Evolutionary conservation across 1,139 yeast species (phyloP).

Genomic region (Geotrichum reessii): DNA sequence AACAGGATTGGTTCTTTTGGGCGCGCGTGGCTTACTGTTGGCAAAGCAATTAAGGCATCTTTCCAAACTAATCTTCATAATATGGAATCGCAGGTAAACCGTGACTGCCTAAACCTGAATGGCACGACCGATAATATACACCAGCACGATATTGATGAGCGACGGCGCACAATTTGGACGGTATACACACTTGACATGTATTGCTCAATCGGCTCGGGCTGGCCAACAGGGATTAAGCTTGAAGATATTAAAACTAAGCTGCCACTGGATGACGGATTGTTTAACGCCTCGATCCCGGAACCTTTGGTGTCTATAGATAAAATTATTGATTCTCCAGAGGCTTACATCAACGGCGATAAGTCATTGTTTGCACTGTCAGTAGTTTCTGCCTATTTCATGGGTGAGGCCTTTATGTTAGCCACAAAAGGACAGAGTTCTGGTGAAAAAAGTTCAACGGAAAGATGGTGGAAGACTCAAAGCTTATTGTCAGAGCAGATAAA

Average conservation of each 20-base stretch:
- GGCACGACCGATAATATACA: slow-evolving; percentile 15
- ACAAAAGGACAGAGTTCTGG: slow-evolving; percentile 12
- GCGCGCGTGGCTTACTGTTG: slow-evolving; percentile 34
- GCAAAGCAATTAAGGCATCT: slow-evolving; percentile 28
- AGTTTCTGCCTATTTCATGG: slow-evolving; percentile 13
- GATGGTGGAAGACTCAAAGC: slow-evolving; percentile 24
- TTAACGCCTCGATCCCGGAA: slow-evolving; percentile 18
- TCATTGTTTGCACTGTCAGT: slow-evolving; percentile 11
- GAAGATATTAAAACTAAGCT: slow-evolving; percentile 26
- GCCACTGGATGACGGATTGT: slow-evolving; percentile 27
- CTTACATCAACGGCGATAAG: slow-evolving; percentile 2
- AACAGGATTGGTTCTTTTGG: slow-evolving; percentile 28
- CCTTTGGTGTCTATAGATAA: slow-evolving; percentile 14
- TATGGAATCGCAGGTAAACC: slow-evolving; percentile 14
- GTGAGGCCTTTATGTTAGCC: slow-evolving; percentile 13
- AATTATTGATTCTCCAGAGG: slow-evolving; percentile 20
- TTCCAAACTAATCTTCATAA: slow-evolving; percentile 29
- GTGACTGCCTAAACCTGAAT: background rate
- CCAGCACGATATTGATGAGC: slow-evolving; percentile 27
- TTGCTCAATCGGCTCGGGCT: slow-evolving; percentile 30
- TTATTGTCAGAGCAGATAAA: slow-evolving; percentile 20
- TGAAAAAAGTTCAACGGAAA: slow-evolving; percentile 20
- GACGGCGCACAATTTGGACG: slow-evolving; percentile 32
- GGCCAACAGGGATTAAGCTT: slow-evolving; percentile 28
- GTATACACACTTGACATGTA: slow-evolving; percentile 27